Evolutionary conservation across 495 filamentous ascomycete species (phyloP).

Genomic region (Cercophora scortea): DNA sequence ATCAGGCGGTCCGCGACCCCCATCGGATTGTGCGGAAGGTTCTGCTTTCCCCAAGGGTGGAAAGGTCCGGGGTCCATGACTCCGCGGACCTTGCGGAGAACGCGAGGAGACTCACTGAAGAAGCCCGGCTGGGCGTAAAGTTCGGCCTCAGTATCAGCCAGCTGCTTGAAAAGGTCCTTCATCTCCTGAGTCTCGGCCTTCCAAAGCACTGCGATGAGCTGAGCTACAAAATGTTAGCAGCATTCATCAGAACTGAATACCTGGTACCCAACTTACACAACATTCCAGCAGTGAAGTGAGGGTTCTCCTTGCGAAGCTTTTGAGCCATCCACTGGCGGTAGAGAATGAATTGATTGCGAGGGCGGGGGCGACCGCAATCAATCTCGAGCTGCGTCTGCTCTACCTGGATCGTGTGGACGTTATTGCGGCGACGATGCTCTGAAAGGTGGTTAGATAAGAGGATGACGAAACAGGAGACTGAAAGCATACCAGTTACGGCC

Average conservation of each 20-base stretch:
- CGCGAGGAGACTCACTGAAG: slow-evolving; percentile 5
- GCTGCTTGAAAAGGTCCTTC: slow-evolving; percentile 9
- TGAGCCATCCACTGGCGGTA: slow-evolving; percentile 11
- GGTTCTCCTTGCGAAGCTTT: slow-evolving; percentile 4
- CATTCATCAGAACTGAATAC: background rate
- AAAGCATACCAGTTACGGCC: too few species aligned
- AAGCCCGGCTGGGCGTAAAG: slow-evolving; percentile 7
- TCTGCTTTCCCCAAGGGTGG: background rate
- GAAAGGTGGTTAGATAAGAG: too few species aligned
- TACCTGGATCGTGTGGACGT: too few species aligned
- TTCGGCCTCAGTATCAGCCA: slow-evolving; percentile 7
- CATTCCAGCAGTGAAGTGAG: slow-evolving; percentile 5
- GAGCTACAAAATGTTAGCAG: slow-evolving; percentile 4
- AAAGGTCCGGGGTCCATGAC: background rate
- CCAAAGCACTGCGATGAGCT: slow-evolving; percentile 8
- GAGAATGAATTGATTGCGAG: slow-evolving; percentile 11
- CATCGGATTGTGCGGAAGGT: background rate
- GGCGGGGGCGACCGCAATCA: slow-evolving; percentile 3
- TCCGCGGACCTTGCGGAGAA: slow-evolving; percentile 1
- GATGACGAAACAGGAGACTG: too few species aligned
- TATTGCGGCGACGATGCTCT: background rate
- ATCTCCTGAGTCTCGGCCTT: slow-evolving; percentile 3
- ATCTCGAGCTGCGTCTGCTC: background rate
- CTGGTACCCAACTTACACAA: slow-evolving; percentile 8
- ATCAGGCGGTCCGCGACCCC: slow-evolving; percentile 3